Conservation (phyloP, 148 eudicot species). For the Agrostemma githago region DNA sequence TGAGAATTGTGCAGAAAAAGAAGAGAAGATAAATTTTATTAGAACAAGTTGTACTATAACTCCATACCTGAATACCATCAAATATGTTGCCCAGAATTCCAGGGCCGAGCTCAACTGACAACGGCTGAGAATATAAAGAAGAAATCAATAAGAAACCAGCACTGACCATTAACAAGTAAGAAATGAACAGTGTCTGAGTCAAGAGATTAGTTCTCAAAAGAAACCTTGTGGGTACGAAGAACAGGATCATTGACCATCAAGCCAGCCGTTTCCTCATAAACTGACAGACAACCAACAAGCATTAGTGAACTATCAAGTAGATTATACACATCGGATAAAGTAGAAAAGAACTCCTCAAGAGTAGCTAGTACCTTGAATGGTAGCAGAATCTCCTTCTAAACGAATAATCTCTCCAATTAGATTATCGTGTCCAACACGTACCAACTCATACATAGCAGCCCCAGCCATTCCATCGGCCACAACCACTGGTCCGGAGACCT, state of each 20-base stretch:
- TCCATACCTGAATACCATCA: constrained; percentile 92
- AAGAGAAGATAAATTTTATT: background rate
- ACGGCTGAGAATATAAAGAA: constrained; percentile 48
- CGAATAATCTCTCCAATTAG: constrained; percentile 99
- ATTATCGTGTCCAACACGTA: constrained; percentile 95
- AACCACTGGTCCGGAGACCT: constrained; percentile 99
- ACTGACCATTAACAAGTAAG: no score
- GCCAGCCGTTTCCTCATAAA: constrained; percentile 98
- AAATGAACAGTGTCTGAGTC: background rate
- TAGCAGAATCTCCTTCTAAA: constrained; percentile 97
- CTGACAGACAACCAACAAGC: constrained; percentile 34
- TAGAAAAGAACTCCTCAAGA: background rate
- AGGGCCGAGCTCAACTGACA: constrained; percentile 95
- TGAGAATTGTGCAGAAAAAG: background rate
- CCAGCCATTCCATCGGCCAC: constrained; percentile 99
- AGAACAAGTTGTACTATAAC: background rate
- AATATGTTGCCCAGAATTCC: constrained; percentile 95
- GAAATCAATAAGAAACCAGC: constrained; percentile 16
- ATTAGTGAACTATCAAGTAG: background rate
- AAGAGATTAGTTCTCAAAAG: background rate
- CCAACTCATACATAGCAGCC: constrained; percentile 99
- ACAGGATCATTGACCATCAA: constrained; percentile 95
- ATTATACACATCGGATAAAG: background rate
- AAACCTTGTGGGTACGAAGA: constrained; percentile 92
- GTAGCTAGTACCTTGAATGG: constrained; percentile 72